phyloP scores from a whole-genome alignment of 139 green algal genomes.

The Micromonas pusilla region DNA sequence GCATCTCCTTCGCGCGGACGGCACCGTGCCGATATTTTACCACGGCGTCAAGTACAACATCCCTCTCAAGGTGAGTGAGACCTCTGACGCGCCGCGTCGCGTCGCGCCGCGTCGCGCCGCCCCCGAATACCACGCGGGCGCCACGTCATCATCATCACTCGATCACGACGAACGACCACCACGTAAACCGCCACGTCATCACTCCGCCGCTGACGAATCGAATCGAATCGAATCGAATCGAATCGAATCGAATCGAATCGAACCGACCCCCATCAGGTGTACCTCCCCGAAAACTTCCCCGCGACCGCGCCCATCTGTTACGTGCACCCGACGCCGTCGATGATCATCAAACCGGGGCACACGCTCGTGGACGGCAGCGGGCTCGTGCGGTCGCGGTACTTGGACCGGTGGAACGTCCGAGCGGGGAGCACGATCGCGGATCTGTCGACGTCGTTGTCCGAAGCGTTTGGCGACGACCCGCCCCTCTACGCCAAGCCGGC shows the following conservation, averaged over 20 bases:
- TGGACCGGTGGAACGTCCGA: conserved; percentile 19
- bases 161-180: too few species aligned
- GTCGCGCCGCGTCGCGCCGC: too few species aligned
- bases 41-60: conserved; percentile 87
- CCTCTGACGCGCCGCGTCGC: too few species aligned
- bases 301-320: conserved; percentile 58
- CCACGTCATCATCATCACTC: too few species aligned
- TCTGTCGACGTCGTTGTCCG: conserved; percentile 44
- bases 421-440: conserved; percentile 35
- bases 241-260: too few species aligned
- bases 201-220: too few species aligned
- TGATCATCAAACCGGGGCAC: conserved; percentile 82
- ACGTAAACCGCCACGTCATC: too few species aligned
- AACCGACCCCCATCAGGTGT: too few species aligned
- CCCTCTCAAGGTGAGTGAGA: conserved; percentile 45
- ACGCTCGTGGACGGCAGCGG: conserved; percentile 65
- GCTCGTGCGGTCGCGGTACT: conserved; percentile 37
- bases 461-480: conserved; percentile 66
- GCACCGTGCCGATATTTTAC: conserved; percentile 82
- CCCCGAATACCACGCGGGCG: too few species aligned
- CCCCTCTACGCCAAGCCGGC: conserved; percentile 70
- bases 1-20: conserved; percentile 65
- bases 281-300: conserved; percentile 74
- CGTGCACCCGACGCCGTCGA: conserved; percentile 72
- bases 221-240: too few species aligned